Conservation (phyloP, 352 stramenopile species). For the Phytophthora macrochlamydospora region DNA sequence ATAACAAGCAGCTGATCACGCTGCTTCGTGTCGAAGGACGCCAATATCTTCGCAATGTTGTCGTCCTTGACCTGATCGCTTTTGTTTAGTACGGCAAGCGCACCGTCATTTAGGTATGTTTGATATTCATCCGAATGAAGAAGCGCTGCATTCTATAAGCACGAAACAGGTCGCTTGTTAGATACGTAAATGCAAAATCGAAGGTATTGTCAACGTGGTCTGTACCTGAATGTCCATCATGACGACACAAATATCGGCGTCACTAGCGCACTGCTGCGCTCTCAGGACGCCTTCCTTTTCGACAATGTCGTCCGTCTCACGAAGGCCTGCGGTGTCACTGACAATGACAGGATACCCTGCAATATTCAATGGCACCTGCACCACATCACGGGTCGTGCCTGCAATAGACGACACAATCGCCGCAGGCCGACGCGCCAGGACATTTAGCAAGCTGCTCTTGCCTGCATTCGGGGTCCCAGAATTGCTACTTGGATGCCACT, state of each 20-base stretch:
- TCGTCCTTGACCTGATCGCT: constrained; percentile 48
- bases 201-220: too few species aligned
- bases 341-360: constrained; percentile 94
- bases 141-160: constrained; percentile 35
- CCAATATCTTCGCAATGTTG: constrained; percentile 15
- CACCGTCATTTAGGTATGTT: constrained; percentile 46
- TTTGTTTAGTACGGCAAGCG: constrained; percentile 84
- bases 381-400: constrained; percentile 97
- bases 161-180: neutral
- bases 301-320: constrained; percentile 80
- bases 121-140: constrained; percentile 55
- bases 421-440: constrained; percentile 92
- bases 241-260: constrained; percentile 78
- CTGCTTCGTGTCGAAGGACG: constrained; percentile 24
- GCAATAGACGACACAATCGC: constrained; percentile 96
- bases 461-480: constrained; percentile 91
- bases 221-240: constrained; percentile 83
- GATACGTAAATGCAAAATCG: too few species aligned
- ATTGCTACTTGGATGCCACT: constrained; percentile 90
- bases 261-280: constrained; percentile 68
- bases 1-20: constrained; percentile 52
- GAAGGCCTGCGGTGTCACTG: constrained; percentile 95
- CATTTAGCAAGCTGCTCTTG: constrained; percentile 93
- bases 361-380: constrained; percentile 96
- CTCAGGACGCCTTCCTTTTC: constrained; percentile 80